phyloP scores from a whole-genome alignment of 1,284 basidiomycete genomes.

The Cryptococcus sp. region DNA sequence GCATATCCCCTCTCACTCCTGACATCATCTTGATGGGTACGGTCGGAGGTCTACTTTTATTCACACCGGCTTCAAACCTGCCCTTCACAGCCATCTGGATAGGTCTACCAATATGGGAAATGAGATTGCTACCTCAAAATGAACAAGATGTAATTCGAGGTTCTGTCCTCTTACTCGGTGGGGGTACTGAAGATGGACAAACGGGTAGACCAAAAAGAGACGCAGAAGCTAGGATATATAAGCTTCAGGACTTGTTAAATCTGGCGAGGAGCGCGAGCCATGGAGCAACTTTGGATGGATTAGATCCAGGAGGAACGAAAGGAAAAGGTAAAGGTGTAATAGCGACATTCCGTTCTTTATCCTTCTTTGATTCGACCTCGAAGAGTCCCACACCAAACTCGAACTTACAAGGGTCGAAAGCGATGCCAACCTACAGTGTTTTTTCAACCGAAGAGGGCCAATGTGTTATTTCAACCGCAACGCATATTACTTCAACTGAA shows the following conservation, averaged over 20 bases:
- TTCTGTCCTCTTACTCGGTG: neutral
- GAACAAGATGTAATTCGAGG: neutral
- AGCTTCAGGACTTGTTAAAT: neutral
- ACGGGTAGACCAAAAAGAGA: slow-evolving; percentile 1
- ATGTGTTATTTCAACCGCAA: neutral
- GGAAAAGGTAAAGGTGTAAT: neutral
- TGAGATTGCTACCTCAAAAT: neutral
- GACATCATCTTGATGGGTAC: neutral
- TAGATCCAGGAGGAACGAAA: neutral
- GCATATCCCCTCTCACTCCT: neutral
- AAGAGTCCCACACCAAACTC: neutral
- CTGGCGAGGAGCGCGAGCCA: neutral
- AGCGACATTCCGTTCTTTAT: neutral
- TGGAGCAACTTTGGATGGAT: neutral
- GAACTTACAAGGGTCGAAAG: neutral
- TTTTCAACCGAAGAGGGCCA: neutral
- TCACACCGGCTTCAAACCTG: neutral
- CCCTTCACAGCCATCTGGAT: neutral
- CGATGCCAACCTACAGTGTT: neutral
- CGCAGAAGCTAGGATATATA: neutral
- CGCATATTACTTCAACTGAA: neutral
- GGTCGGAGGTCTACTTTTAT: neutral
- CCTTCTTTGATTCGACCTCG: neutral
- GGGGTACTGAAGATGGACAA: neutral
- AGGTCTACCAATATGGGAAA: neutral